Evolutionary conservation across 225 moss, liverwort and hornwort genomes (phyloP).

Genomic region (Bryoerythrophyllum caledonicum): DNA sequence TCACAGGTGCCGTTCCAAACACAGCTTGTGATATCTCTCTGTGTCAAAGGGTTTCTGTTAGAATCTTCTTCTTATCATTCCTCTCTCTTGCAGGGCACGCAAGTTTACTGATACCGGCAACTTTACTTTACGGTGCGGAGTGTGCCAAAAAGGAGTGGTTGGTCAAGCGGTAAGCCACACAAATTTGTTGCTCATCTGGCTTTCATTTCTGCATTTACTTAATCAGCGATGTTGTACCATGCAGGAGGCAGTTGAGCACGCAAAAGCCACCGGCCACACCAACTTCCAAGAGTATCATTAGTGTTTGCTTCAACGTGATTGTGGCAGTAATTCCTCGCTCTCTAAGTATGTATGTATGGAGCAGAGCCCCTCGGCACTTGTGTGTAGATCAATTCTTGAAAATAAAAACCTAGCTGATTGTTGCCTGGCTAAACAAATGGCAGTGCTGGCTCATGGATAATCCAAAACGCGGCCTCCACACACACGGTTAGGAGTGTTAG

Average conservation of each 20-base stretch:
- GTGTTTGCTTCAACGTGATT: background rate
- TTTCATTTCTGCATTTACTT: background rate
- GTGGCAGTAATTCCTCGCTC: background rate
- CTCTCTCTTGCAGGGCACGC: constrained; percentile 54
- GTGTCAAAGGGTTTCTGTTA: constrained; percentile 1
- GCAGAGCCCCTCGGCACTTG: constrained; percentile 18
- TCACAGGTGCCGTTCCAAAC: constrained; percentile 61
- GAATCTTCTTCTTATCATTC: background rate
- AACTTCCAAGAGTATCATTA: constrained; percentile 89
- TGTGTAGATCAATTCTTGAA: constrained; percentile 13
- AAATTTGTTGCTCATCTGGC: background rate
- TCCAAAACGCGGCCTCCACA: no score
- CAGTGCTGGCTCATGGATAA: background rate
- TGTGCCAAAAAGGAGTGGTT: constrained; percentile 88
- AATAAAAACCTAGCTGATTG: background rate
- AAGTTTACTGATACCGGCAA: constrained; percentile 95
- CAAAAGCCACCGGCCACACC: constrained; percentile 80
- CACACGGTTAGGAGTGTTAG: no score
- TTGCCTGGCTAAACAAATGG: background rate
- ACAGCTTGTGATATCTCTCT: constrained; percentile 20
- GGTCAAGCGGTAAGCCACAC: constrained; percentile 63
- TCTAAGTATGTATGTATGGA: background rate
- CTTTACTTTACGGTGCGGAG: constrained; percentile 84
- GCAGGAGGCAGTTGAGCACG: constrained; percentile 91
- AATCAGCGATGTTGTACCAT: background rate